These are phyloP conservation scores for Blastomyces gilchristii DNA, from an alignment of 2,329 filamentous ascomycete species.

Conservation along the genomic window DNA sequence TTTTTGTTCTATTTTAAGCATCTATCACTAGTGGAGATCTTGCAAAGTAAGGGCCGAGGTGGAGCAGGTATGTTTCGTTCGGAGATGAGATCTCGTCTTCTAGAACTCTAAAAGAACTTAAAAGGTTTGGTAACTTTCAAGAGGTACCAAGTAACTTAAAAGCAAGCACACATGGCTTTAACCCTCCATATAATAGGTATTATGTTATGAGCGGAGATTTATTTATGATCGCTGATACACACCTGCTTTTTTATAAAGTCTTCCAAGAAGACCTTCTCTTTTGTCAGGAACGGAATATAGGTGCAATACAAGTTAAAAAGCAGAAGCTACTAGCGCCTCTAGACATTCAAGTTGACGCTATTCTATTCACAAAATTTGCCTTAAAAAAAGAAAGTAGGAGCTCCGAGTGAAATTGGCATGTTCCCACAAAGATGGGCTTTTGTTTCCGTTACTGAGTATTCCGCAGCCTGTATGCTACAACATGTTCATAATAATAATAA, in stretches of 20 bases:
- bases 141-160: not conserved
- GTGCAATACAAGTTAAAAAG: not conserved
- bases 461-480: too few species aligned
- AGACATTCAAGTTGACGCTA: not conserved
- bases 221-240: not conserved
- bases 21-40: not conserved
- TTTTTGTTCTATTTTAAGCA: slow-evolving; percentile 3
- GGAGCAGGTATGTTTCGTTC: not conserved
- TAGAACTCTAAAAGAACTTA: not conserved
- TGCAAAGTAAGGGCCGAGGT: not conserved
- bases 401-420: not conserved
- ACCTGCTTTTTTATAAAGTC: not conserved
- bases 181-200: not conserved
- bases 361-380: not conserved
- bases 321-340: not conserved
- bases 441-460: not conserved
- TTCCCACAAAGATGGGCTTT: not conserved
- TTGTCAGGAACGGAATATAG: not conserved
- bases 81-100: slow-evolving; percentile 4
- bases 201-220: not conserved
- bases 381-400: too few species aligned
- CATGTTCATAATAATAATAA: too few species aligned
- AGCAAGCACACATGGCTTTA: not conserved
- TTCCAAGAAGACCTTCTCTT: not conserved
- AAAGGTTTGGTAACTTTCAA: not conserved